Evolutionary conservation across 768 basidiomycete species (phyloP), one percentile per base, ranked within the genome.

Genomic region (Lactarius trivialis): DNA sequence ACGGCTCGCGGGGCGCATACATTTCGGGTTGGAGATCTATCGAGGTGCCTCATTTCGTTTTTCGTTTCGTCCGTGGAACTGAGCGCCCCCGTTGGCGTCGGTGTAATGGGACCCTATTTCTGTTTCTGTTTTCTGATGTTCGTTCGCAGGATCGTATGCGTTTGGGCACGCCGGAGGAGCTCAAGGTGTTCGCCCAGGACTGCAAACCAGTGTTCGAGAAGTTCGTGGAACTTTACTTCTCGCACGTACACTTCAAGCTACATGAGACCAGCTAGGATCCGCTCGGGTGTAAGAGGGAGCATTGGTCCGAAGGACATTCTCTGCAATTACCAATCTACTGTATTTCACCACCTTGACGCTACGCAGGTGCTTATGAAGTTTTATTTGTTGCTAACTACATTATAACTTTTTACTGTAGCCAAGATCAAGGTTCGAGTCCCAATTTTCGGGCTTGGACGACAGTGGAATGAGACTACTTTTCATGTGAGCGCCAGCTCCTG

Each of bases 71-170:
- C n/a, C n/a, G n/a, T n/a, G n/a, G n/a, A n/a, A n/a, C n/a, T n/a
- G n/a, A n/a, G n/a, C n/a, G n/a, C n/a, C n/a, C n/a, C n/a, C n/a
- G n/a, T n/a, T n/a, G n/a, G n/a, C n/a, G n/a, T n/a, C n/a, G n/a
- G n/a, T n/a, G n/a, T n/a, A n/a, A n/a, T n/a, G n/a, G n/a, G n/a
- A n/a, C n/a, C n/a, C n/a, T 3, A 34, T 50, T 28, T 28, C 15
- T 50, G 24, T 50, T 51, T 26, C 17, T 7, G 3, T 49, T 24
- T 49, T 9, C 8, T 36, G n/a, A 14, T 19, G 2, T 9, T 6
- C 8, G n/a, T 33, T 32, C 3, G 34, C 19, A 63, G 62, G 62
- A 63, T 1, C 62, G 60, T 24, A 60, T 63, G 62, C 53, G 36
- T 15, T 17, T 63, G 36, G 62, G 62, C 8, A 41, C 48, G 4